Base-by-base conservation (phyloP, 164 flowering plant genomes). In the Vitis riparia region DNA sequence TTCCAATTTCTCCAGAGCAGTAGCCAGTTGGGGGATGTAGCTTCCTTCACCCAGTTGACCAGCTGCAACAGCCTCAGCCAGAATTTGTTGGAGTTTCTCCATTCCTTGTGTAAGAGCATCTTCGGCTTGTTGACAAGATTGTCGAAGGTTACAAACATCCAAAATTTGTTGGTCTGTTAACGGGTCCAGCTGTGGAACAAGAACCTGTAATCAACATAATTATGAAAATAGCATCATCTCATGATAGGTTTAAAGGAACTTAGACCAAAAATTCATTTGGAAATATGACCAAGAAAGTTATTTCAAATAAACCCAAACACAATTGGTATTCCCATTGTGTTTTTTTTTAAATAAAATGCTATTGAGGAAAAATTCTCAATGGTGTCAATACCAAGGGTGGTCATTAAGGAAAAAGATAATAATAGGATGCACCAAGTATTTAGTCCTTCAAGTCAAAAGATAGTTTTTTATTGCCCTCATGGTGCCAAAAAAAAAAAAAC, bases 61-160 rank as follows among this genome's bases (percentile, higher is more conserved):
- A 58, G 76, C 76, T 15, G 85, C 90, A 44, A 94, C 75, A 8
- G 90, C 62, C 63, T 87, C 88, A 1, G 91, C 74, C 55, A 95
- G 79, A 62, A 78, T 85, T 61, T 79, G 82, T 78, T 88, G 95
- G 50, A 95, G 94, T 77, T 86, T 90, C 1, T 88, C 94, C 99
- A 95, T 87, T 62, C 99, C 99, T 72, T 90, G 98, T 27, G 93
- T 80, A 55, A 95, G 89, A 48, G 99, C 97, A 71, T 95, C 99
- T 80, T 95, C 99, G n/a, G 92, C 94, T 81, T 95, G 98, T 76
- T 86, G 92, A 78, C 97, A 91, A 32, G 97, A 86, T 59, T 86
- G 90, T 72, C 68, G 80, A 59, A 95, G 89, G 73, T 79, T 91
- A 55, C 55, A 68, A 11, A 89, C 82, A 12, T 83, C 86, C 65